phyloP scores from a whole-genome alignment of 768 basidiomycete species.

The Rhodotorula graminis region DNA sequence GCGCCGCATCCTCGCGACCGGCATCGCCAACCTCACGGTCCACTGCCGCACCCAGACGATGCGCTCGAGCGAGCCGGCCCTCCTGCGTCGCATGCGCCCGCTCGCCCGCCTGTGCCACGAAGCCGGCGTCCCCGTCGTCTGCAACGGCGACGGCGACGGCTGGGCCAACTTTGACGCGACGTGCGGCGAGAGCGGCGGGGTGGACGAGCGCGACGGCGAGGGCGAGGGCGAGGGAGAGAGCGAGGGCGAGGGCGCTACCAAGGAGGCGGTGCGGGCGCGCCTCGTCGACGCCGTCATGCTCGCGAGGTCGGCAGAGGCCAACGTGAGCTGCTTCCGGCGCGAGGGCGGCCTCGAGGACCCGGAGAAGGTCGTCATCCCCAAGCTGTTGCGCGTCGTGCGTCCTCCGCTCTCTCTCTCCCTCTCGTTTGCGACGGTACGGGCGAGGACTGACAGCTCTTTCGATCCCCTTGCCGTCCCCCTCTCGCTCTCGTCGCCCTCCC shows the following conservation, averaged over 20 bases:
- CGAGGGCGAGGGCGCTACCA: slow-evolving; percentile 42
- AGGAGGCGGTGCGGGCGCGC: too few species aligned
- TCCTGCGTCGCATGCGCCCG: slow-evolving; percentile 70
- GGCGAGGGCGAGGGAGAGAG: slow-evolving; percentile 79
- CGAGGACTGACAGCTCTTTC: too few species aligned
- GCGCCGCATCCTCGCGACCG: slow-evolving; percentile 76
- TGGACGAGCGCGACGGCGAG: slow-evolving; percentile 53
- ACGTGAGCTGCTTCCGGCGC: slow-evolving; percentile 75
- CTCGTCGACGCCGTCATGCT: slow-evolving; percentile 59
- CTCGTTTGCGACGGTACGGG: too few species aligned
- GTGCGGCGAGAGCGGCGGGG: too few species aligned
- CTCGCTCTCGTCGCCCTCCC: too few species aligned
- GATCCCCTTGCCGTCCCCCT: too few species aligned
- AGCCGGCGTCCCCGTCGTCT: slow-evolving; percentile 76
- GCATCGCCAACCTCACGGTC: slow-evolving; percentile 81
- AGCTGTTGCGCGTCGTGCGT: slow-evolving; percentile 67
- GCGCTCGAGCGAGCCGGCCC: slow-evolving; percentile 73
- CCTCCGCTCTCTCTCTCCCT: too few species aligned
- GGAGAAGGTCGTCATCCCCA: slow-evolving; percentile 63
- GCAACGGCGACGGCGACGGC: slow-evolving; percentile 83
- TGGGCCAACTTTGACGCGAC: slow-evolving; percentile 56
- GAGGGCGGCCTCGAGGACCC: slow-evolving; percentile 61
- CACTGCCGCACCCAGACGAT: slow-evolving; percentile 92
- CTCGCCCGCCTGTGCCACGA: slow-evolving; percentile 55
- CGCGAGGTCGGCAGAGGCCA: slow-evolving; percentile 87